Evolutionary conservation across 257 asterid genomes (phyloP).

Genomic region (Scutellaria galericulata): DNA sequence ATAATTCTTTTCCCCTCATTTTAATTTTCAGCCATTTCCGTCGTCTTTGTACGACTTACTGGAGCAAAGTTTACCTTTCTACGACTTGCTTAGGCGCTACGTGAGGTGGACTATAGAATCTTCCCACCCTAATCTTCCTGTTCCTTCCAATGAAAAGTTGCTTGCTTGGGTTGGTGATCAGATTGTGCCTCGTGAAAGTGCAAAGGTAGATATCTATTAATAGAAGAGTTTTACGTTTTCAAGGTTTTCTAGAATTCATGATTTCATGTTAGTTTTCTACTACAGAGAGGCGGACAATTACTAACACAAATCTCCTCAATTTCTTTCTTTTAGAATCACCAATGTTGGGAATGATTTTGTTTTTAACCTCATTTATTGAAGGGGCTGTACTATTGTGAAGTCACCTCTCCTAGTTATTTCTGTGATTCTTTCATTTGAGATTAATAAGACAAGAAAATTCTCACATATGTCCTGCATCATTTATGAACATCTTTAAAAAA

Average conservation of each 20-base stretch:
- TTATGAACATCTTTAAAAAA: constrained; percentile 11
- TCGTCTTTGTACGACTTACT: constrained; percentile 65
- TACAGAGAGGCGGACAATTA: neutral
- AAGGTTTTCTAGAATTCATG: neutral
- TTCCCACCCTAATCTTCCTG: constrained; percentile 63
- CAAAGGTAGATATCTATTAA: constrained; percentile 56
- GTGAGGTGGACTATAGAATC: constrained; percentile 40
- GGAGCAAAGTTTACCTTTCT: constrained; percentile 87
- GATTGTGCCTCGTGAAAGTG: constrained; percentile 90
- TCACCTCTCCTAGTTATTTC: constrained; percentile 2
- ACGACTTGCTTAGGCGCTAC: constrained; percentile 66
- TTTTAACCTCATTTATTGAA: too few species aligned
- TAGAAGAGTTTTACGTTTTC: constrained; percentile 10
- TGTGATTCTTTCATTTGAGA: constrained; percentile 3
- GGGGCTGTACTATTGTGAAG: constrained; percentile 4
- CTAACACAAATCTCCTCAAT: constrained; percentile 2
- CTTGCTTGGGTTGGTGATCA: constrained; percentile 93
- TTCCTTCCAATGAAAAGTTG: constrained; percentile 79
- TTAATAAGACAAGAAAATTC: neutral
- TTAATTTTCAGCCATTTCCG: constrained; percentile 74
- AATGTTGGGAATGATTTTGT: neutral
- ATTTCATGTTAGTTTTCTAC: neutral
- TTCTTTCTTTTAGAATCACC: neutral
- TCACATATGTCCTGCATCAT: constrained; percentile 15
- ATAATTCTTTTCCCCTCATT: constrained; percentile 23